Conservation (phyloP, 139 green algal species). For the Ulvella scutata region DNA sequence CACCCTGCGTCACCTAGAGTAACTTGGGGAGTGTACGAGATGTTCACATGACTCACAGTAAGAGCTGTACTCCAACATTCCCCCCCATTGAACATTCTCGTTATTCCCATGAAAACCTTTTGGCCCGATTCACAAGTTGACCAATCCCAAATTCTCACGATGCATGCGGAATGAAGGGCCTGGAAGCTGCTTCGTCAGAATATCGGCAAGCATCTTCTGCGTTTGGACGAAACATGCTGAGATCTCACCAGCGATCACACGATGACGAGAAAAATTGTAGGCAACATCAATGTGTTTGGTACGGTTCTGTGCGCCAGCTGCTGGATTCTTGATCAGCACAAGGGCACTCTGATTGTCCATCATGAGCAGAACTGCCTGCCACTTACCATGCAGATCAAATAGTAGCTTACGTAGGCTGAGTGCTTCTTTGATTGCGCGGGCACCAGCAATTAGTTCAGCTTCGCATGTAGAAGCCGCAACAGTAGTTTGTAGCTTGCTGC, state of each 20-base stretch:
- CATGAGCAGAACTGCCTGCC: background rate
- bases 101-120: too few species aligned
- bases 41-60: too few species aligned
- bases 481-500: conserved; percentile 21
- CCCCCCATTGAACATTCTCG: too few species aligned
- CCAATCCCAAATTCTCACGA: background rate
- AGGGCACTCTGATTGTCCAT: conserved; percentile 23
- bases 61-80: too few species aligned
- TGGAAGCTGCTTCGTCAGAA: conserved; percentile 19
- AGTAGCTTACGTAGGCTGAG: conserved; percentile 24
- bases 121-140: too few species aligned
- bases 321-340: conserved; percentile 16
- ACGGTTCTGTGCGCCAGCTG: conserved; percentile 3
- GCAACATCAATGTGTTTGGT: conserved; percentile 28
- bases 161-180: background rate
- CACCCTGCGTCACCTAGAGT: too few species aligned
- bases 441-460: conserved; percentile 30
- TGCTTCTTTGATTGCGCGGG: conserved; percentile 18
- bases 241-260: conserved; percentile 10
- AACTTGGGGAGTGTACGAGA: too few species aligned
- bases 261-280: conserved; percentile 21
- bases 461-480: conserved; percentile 31
- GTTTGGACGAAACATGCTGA: conserved; percentile 9
- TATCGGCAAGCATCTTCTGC: conserved; percentile 14
- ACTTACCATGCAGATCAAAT: conserved; percentile 1